Base-by-base conservation (phyloP, 2,329 filamentous ascomycete species). In the Volutella citrinella region DNA sequence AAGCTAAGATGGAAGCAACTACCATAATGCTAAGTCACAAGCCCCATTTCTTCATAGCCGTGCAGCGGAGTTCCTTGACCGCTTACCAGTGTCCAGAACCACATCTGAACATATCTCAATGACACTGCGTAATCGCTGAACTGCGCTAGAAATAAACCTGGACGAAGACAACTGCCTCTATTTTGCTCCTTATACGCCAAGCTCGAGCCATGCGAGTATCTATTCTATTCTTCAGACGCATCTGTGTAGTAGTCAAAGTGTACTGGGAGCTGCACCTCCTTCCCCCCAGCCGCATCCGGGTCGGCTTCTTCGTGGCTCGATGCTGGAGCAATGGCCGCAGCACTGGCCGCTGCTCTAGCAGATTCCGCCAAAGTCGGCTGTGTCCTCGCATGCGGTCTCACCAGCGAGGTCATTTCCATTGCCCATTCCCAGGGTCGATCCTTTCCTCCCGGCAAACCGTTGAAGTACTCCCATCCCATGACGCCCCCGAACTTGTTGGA, bases 401-500 rank as follows among this genome's bases (percentile, higher is more conserved):
- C 45, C 36, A 66, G 54, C 25, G 43, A 57, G 1, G 80, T 79
- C 70, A 93, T 82, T 36, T 73, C 71, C 28, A 70, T 72, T 0
- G 85, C 86, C 89, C 89, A 95, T 46, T 85, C 71, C 83, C 84
- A 91, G 0, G 87, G 85, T 35, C 70, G 64, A 10, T 68, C 66
- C 3, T 55, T 56, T 16, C 76, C 81, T 2, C 81, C 82, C 0
- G 86, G 84, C 38, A 80, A 59, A 35, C 82, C 78, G 65, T 95
- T 94, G 65, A 91, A 95, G 58, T 93, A 95, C 65, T 96, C 90
- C 90, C 90, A 96, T 4, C 88, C 88, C 81, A 93, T 93, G 7
- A 96, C 80, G 1, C 90, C 90, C 1, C 89, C 90, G 57, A 95
- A 93, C 2, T 66, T 66, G 2, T 76, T 75, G 50, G 86, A 86